A percentile compares a stretch with the other conserved stretches of the same genome.
Conservation (phyloP, 2,329 filamentous ascomycete species). For the Fusarium cicatricum region DNA sequence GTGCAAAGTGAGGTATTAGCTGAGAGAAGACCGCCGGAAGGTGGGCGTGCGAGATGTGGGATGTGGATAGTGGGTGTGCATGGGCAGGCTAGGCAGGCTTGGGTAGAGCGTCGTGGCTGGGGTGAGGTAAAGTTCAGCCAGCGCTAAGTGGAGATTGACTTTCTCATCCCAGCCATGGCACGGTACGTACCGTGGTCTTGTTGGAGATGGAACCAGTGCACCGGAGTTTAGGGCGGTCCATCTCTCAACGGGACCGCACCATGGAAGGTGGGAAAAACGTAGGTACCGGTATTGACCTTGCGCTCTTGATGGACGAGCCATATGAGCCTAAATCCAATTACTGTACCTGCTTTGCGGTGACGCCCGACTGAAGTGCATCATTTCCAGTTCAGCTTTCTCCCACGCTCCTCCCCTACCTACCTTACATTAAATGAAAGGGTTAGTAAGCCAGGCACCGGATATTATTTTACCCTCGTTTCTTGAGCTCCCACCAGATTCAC, state of each 20-base stretch:
- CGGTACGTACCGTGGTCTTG: conserved; percentile 17
- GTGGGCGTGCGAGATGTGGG: conserved; percentile 29
- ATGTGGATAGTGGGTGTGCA: conserved; percentile 18
- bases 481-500: neutral
- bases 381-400: conserved; percentile 8
- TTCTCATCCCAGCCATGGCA: conserved; percentile 18
- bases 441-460: neutral
- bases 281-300: neutral
- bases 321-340: neutral
- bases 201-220: conserved; percentile 20
- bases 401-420: neutral
- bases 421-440: neutral
- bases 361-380: neutral
- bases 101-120: conserved; percentile 28
- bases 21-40: neutral
- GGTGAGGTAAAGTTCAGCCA: conserved; percentile 31
- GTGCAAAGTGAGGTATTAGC: conserved; percentile 27
- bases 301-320: neutral
- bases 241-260: neutral
- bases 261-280: neutral
- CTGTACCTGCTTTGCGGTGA: conserved; percentile 3
- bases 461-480: no score
- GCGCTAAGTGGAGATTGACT: conserved; percentile 26
- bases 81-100: conserved; percentile 26
- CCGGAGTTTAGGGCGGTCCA: conserved; percentile 8